Evolutionary conservation across 2,329 filamentous ascomycete species (phyloP), one percentile per base, ranked within the genome.

Genomic region (Mariannaea sp.): DNA sequence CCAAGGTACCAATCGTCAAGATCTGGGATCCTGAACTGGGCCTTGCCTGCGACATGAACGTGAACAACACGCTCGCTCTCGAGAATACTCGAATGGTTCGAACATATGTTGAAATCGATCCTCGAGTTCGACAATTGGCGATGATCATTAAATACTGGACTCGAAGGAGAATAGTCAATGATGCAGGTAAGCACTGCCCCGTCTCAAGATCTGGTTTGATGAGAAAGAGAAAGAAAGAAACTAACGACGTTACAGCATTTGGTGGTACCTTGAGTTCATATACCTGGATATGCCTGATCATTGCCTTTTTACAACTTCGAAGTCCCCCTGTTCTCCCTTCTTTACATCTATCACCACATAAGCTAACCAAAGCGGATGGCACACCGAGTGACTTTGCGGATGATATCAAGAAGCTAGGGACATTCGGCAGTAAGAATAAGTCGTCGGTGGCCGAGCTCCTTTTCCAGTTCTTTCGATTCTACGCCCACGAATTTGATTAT

Each of bases 101-200:
- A 70, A 96, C 92, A 1, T 99, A 99, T 73, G 91, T 99, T 56
- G 87, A 95, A 67, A 88, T 95, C 52, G 94, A 99, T 71, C 85
- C 92, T 32, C 86, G 94, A 56, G 91, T 99, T 50, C 86, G 94
- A 36, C 92, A 90, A 38, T 77, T 99, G 62, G 93, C 94, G 13
- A 97, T 99, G 91, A 89, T 96, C 56, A 84, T 99, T 75, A 99
- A 99, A 73, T 84, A 97, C 75, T 99, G 94, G 94, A 96, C 94
- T 50, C 90, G 94, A 74, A 84, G 84, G 72, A 86, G 94, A 71
- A 88, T 96, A 65, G 80, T 99, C 64, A 99, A 99, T 69, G 94
- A 99, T 77, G 94, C 94, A 70, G 93, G 92, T 96, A 79, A 77
- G 88, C 75, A n/a, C 32, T 6, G 7, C 20, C 10, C 3, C 6